phyloP scores from a whole-genome alignment of 106 monocot species.

The Hemerocallis citrina region DNA sequence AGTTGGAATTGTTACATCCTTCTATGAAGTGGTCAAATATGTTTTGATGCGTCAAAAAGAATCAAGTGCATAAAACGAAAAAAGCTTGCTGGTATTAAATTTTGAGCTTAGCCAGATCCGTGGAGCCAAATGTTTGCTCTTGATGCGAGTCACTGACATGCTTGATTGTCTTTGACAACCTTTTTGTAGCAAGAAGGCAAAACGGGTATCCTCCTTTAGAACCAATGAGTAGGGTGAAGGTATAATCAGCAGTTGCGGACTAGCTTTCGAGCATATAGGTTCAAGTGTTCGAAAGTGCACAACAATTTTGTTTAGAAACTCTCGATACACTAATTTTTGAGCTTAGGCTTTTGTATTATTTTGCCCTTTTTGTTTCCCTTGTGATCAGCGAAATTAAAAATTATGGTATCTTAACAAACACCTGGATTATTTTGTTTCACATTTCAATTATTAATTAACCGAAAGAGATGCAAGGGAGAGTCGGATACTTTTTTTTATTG shows the following conservation, averaged over 20 bases:
- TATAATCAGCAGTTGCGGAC: not conserved
- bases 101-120: not conserved
- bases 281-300: not conserved
- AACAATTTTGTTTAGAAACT: not conserved
- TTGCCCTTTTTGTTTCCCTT: too few relatives aligned
- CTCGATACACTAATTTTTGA: too few relatives aligned
- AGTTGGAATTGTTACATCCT: slow-evolving; percentile 91
- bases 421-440: too few relatives aligned
- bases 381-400: too few relatives aligned
- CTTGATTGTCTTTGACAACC: not conserved
- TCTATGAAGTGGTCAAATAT: slow-evolving; percentile 91
- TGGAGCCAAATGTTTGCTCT: not conserved
- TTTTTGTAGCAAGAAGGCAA: not conserved
- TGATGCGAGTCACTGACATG: not conserved
- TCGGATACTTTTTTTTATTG: too few relatives aligned
- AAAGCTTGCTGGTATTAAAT: not conserved
- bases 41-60: slow-evolving; percentile 53
- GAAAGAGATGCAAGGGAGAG: too few relatives aligned
- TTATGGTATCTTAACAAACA: too few relatives aligned
- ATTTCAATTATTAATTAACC: too few relatives aligned
- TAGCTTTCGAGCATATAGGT: not conserved
- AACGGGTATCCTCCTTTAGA: not conserved
- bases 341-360: too few relatives aligned
- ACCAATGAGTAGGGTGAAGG: too few relatives aligned
- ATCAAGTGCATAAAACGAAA: slow-evolving; percentile 1